phyloP scores from a whole-genome alignment of 2,329 filamentous ascomycete species.

The Mariannaea sp. region DNA sequence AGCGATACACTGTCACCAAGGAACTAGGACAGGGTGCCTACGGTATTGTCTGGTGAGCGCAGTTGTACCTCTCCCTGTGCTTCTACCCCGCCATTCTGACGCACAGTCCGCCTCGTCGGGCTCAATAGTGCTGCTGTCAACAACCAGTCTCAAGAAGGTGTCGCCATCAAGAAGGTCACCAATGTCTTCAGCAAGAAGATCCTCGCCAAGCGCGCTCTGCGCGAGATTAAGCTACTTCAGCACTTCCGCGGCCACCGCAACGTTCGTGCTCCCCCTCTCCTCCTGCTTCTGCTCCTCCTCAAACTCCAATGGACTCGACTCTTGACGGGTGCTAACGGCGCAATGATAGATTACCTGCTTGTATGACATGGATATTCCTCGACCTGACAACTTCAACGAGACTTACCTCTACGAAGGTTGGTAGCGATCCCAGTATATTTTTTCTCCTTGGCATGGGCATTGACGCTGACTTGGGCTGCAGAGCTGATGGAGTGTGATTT shows the following conservation, averaged over 20 bases:
- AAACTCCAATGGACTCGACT: no score
- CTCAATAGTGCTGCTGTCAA: conserved; percentile 82
- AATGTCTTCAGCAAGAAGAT: conserved; percentile 99
- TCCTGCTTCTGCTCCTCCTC: no score
- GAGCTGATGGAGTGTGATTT: conserved; percentile 99
- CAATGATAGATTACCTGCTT: conserved; percentile 85
- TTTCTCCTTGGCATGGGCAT: conserved; percentile 16
- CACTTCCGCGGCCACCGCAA: conserved; percentile 93
- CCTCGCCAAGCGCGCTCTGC: conserved; percentile 92
- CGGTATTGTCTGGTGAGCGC: conserved; percentile 89
- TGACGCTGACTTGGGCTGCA: conserved; percentile 48
- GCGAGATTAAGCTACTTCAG: conserved; percentile 98
- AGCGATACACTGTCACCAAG: conserved; percentile 98
- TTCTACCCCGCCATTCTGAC: conserved; percentile 39
- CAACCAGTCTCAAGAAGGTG: conserved; percentile 85
- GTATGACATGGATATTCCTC: conserved; percentile 99
- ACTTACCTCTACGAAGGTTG: conserved; percentile 97
- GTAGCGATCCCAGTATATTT: conserved; percentile 36
- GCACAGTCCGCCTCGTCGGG: conserved; percentile 35
- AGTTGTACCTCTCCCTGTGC: conserved; percentile 12
- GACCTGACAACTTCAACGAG: conserved; percentile 98
- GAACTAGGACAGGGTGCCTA: conserved; percentile 98
- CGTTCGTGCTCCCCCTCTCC: conserved; percentile 54
- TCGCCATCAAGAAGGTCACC: conserved; percentile 99
- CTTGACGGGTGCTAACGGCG: conserved; percentile 25